These are phyloP conservation scores for Alternaria sp. DNA, from an alignment of 2,329 filamentous ascomycete species.

Conservation along the genomic window DNA sequence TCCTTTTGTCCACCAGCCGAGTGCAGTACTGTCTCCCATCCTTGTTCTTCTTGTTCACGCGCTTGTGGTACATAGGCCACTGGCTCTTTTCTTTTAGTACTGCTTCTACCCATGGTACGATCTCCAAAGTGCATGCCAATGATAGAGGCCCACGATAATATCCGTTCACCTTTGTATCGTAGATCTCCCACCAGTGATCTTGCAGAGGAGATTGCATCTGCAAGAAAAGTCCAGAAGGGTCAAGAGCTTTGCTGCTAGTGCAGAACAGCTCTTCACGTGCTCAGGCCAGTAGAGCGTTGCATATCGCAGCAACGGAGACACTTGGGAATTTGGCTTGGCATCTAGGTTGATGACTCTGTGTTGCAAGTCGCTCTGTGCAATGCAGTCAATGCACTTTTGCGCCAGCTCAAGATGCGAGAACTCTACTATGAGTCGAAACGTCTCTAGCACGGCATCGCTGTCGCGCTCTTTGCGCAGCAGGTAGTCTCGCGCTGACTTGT, in stretches of 20 bases:
- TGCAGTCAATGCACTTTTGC: background rate
- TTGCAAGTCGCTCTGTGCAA: background rate
- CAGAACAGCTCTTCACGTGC: conserved; percentile 14
- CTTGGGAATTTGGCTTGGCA: background rate
- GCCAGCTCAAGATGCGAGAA: conserved; percentile 15
- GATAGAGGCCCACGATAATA: background rate
- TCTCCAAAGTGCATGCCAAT: background rate
- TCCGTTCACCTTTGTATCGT: background rate
- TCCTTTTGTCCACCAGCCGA: too few species aligned
- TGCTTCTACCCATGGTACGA: conserved; percentile 16
- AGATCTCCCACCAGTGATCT: background rate
- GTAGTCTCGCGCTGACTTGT: conserved; percentile 46
- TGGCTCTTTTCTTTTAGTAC: too few species aligned
- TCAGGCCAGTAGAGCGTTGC: conserved; percentile 16
- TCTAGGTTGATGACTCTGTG: background rate
- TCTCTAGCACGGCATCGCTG: conserved; percentile 12
- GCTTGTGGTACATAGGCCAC: too few species aligned
- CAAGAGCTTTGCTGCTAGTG: conserved; percentile 10
- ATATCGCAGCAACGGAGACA: conserved; percentile 17
- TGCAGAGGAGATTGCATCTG: background rate
- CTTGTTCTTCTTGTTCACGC: too few species aligned
- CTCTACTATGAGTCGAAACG: conserved; percentile 13
- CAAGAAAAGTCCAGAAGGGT: conserved; percentile 13
- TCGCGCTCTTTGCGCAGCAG: conserved; percentile 24
- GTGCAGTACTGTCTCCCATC: too few species aligned